Conservation (phyloP, 495 filamentous ascomycete genomes). For the Tuber magnatum region DNA sequence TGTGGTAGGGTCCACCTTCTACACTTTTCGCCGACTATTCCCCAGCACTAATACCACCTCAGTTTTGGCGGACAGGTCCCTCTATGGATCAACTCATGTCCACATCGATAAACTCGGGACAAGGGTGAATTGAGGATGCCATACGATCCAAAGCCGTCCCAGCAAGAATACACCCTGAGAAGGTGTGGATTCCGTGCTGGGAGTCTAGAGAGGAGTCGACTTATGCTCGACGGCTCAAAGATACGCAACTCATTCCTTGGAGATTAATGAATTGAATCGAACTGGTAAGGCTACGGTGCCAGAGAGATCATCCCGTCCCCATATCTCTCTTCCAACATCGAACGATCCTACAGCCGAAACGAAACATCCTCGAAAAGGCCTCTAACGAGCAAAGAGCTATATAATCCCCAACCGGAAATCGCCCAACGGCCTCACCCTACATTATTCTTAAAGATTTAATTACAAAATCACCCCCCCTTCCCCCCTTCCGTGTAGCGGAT, state of each 20-base stretch:
- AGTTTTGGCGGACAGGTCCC: not conserved
- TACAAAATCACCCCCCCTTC: not conserved
- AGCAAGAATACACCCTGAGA: no score
- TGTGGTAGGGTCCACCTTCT: not conserved
- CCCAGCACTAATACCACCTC: not conserved
- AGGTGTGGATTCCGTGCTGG: not conserved
- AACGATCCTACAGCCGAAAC: not conserved
- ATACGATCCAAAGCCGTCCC: no score
- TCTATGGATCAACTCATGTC: not conserved
- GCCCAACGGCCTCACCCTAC: not conserved
- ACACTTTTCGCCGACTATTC: not conserved
- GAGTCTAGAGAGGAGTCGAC: not conserved
- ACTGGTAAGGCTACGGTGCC: not conserved
- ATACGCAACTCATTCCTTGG: not conserved
- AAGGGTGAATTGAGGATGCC: no score
- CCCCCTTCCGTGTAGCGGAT: not conserved
- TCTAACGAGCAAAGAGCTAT: not conserved
- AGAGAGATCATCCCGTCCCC: not conserved
- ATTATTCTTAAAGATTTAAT: not conserved
- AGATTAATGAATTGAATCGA: not conserved
- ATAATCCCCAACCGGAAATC: not conserved
- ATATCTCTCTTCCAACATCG: not conserved
- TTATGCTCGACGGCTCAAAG: not conserved
- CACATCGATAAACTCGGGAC: not conserved
- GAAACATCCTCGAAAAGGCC: not conserved